Evolutionary conservation across 306 rosid genomes (phyloP).

Genomic region (apple (Malus domestica)): DNA sequence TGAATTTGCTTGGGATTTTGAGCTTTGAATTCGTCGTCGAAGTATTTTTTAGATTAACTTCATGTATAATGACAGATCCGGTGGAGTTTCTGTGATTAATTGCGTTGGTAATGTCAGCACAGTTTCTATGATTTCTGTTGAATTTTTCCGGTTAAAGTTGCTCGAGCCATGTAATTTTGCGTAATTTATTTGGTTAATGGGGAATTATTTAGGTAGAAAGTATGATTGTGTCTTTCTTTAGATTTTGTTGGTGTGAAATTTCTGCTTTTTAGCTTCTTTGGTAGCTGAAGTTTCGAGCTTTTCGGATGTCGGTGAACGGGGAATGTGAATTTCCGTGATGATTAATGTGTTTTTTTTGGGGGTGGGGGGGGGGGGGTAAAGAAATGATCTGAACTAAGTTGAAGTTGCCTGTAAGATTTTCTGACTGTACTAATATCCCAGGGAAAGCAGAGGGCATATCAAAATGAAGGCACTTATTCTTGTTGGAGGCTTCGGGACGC

Average conservation of each 20-base stretch:
- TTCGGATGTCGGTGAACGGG: not conserved
- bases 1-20: not conserved
- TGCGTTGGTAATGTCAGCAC: not conserved
- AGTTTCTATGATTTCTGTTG: not conserved
- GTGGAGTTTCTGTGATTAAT: not conserved
- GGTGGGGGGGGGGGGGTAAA: not conserved
- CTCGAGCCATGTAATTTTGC: not conserved
- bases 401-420: constrained; percentile 14
- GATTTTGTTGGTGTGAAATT: not conserved
- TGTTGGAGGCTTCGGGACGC: constrained; percentile 98
- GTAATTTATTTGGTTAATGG: not conserved
- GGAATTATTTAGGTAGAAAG: not conserved
- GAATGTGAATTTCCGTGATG: not conserved
- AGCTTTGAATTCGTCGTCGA: not conserved
- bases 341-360: not conserved
- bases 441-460: constrained; percentile 38
- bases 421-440: constrained; percentile 7
- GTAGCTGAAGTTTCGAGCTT: not conserved
- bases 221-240: not conserved
- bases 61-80: not conserved
- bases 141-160: not conserved
- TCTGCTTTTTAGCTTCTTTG: not conserved
- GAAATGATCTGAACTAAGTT: not conserved
- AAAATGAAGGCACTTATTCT: constrained; percentile 96
- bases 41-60: not conserved